Percentiles rank a stretch among this genome's conserved stretches.
Evolutionary conservation across 2,329 filamentous ascomycete genomes (phyloP).

Genomic region (Cytospora mali): DNA sequence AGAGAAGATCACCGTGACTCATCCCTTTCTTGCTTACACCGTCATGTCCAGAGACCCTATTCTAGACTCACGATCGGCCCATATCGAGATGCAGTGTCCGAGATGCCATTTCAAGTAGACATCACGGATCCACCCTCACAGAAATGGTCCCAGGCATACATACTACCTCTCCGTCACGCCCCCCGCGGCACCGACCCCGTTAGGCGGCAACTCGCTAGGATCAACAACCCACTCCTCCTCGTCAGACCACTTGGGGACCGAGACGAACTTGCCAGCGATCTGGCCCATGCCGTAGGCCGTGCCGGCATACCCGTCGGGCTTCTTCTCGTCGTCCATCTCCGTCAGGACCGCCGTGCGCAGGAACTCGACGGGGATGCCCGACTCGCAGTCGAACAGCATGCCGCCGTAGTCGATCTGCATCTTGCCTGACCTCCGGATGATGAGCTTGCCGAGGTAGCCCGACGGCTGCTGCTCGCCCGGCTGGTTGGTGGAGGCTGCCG

Average conservation of each 20-base stretch:
- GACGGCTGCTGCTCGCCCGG: conserved; percentile 43
- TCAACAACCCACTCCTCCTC: conserved; percentile 58
- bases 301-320: conserved; percentile 46
- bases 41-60: not conserved
- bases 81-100: not conserved
- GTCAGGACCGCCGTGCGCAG: conserved; percentile 62
- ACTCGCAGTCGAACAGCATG: conserved; percentile 55
- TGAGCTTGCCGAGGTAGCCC: conserved; percentile 62
- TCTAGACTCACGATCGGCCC: not conserved
- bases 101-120: no score
- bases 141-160: no score
- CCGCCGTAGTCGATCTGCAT: conserved; percentile 67
- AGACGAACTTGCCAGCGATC: conserved; percentile 63
- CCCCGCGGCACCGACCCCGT: conserved; percentile 22
- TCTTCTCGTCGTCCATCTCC: conserved; percentile 59
- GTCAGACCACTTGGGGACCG: conserved; percentile 61
- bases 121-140: no score
- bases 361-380: conserved; percentile 54
- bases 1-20: no score
- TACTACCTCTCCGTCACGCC: no score
- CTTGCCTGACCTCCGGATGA: conserved; percentile 63
- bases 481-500: conserved; percentile 36
- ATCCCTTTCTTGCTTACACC: no score
- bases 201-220: conserved; percentile 38
- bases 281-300: conserved; percentile 64